phyloP scores from a whole-genome alignment of 352 stramenopile species.

The Globisporangium perplexum region DNA sequence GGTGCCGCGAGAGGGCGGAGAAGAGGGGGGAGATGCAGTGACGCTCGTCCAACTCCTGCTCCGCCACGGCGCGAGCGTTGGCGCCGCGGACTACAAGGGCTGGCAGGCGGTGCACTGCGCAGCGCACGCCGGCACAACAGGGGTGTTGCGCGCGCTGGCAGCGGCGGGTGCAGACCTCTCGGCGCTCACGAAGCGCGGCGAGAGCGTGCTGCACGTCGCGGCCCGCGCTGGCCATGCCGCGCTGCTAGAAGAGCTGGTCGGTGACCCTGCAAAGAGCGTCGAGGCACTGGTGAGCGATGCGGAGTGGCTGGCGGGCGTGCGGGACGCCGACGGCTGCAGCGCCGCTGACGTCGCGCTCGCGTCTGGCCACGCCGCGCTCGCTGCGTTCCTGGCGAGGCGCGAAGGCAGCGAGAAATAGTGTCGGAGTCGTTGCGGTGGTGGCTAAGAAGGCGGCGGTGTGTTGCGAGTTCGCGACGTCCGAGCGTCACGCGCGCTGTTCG shows the following conservation, averaged over 20 bases:
- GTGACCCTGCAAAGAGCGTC: slow-evolving; percentile 4
- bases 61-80: slow-evolving; percentile 27
- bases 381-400: background rate
- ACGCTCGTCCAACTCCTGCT: slow-evolving; percentile 33
- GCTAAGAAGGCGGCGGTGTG: too few species aligned
- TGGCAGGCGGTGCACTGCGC: slow-evolving; percentile 52
- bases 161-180: slow-evolving; percentile 14
- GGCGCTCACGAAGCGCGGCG: slow-evolving; percentile 16
- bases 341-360: slow-evolving; percentile 7
- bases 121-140: slow-evolving; percentile 32
- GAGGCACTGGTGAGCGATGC: slow-evolving; percentile 5
- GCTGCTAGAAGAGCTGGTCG: slow-evolving; percentile 19
- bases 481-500: background rate
- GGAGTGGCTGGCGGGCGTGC: background rate
- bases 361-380: slow-evolving; percentile 1
- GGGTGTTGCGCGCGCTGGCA: slow-evolving; percentile 16
- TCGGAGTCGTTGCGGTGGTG: too few species aligned
- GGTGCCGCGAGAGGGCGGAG: too few species aligned
- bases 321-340: slow-evolving; percentile 6
- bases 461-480: background rate
- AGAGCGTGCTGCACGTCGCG: slow-evolving; percentile 35
- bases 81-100: slow-evolving; percentile 47
- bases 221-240: slow-evolving; percentile 21
- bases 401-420: background rate
- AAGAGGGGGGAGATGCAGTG: background rate